A percentile compares a stretch with the other conserved stretches of the same genome.
phyloP scores from a whole-genome alignment of 2,329 filamentous ascomycete genomes.

The Trichophyton equinum region DNA sequence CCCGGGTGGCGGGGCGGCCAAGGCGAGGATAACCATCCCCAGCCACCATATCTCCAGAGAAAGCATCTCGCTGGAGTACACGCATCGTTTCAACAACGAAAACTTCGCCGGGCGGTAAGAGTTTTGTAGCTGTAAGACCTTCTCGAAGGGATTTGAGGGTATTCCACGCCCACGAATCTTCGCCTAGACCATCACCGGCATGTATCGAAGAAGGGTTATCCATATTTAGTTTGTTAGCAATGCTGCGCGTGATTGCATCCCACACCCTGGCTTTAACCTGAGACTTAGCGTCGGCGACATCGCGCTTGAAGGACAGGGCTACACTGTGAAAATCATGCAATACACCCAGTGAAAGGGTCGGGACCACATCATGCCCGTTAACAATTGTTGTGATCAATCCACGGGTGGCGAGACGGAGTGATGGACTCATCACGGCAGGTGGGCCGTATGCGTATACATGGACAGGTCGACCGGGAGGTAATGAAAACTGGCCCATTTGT shows the following conservation, averaged over 20 bases:
- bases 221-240: conserved; percentile 51
- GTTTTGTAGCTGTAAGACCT: conserved; percentile 55
- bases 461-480: conserved; percentile 57
- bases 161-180: conserved; percentile 55
- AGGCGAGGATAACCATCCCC: conserved; percentile 35
- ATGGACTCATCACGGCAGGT: conserved; percentile 58
- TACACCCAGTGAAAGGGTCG: conserved; percentile 58
- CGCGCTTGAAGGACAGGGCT: conserved; percentile 59
- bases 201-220: conserved; percentile 33
- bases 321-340: conserved; percentile 63
- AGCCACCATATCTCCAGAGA: conserved; percentile 31
- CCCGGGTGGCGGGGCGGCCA: conserved; percentile 54
- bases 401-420: conserved; percentile 55
- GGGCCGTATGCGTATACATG: conserved; percentile 72
- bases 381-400: conserved; percentile 64
- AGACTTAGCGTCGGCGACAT: conserved; percentile 53
- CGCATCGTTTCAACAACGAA: conserved; percentile 58
- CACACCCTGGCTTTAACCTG: conserved; percentile 56
- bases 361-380: conserved; percentile 61
- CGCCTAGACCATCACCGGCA: conserved; percentile 42
- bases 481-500: conserved; percentile 28
- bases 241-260: conserved; percentile 49
- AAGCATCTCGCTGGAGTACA: conserved; percentile 55
- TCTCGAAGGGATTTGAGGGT: conserved; percentile 54
- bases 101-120: conserved; percentile 64